These are phyloP conservation scores for Quercus mongolica DNA, from an alignment of 306 rosid genomes.

Conservation along the genomic window DNA sequence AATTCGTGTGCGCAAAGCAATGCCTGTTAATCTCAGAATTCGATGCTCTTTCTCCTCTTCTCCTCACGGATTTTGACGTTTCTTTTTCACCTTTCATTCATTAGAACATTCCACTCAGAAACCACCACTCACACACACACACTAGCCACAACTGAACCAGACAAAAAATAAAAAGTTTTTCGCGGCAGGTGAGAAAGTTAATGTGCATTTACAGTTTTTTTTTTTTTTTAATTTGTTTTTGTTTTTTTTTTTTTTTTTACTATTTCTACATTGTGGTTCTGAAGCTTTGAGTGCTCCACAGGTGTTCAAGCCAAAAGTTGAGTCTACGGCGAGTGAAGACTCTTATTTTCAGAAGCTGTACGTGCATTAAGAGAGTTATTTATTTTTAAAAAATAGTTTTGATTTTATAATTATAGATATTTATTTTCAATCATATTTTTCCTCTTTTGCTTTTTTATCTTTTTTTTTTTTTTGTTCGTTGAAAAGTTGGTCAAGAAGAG, in stretches of 20 bases:
- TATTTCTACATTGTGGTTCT: constrained; percentile 16
- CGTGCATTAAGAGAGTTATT: not conserved
- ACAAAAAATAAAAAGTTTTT: not conserved
- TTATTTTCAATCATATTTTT: not conserved
- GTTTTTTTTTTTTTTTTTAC: not conserved
- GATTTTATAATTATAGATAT: not conserved
- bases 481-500: constrained; percentile 48
- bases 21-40: constrained; percentile 49
- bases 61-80: constrained; percentile 24
- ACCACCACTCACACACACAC: not conserved
- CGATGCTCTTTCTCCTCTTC: constrained; percentile 18
- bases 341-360: not conserved
- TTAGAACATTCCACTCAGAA: not conserved
- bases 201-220: not conserved
- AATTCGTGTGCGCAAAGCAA: constrained; percentile 62
- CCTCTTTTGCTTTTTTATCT: not conserved
- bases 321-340: constrained; percentile 4
- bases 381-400: not conserved
- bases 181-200: not conserved
- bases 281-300: no score
- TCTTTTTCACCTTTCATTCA: not conserved
- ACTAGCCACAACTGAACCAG: no score
- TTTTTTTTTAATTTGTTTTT: not conserved
- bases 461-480: constrained; percentile 16
- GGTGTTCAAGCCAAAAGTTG: no score